phyloP scores from a whole-genome alignment of 2,329 filamentous ascomycete species.

The Ceratocystis cubensis region DNA sequence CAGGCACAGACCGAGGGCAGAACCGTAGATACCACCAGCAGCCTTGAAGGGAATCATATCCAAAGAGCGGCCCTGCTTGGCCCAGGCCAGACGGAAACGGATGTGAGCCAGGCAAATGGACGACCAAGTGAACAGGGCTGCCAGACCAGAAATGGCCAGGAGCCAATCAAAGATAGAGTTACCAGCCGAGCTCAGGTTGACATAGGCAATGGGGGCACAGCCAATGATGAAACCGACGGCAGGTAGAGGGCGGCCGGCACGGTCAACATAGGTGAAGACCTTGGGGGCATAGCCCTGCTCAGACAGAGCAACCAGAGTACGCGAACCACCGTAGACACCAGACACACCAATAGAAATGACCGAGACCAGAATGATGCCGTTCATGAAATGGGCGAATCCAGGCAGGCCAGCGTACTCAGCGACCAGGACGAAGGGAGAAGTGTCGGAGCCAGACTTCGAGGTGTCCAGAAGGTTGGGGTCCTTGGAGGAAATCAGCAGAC shows the following conservation, averaged over 20 bases:
- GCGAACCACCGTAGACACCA: slow-evolving; percentile 42
- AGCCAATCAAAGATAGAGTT: slow-evolving; percentile 50
- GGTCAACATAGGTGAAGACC: slow-evolving; percentile 42
- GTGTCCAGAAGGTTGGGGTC: slow-evolving; percentile 34
- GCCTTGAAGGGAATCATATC: slow-evolving; percentile 55
- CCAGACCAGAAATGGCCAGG: slow-evolving; percentile 49
- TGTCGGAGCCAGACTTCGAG: slow-evolving; percentile 27
- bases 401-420: slow-evolving; percentile 36
- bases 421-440: slow-evolving; percentile 41
- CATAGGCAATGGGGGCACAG: slow-evolving; percentile 37
- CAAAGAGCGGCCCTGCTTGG: slow-evolving; percentile 42
- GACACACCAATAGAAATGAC: slow-evolving; percentile 44
- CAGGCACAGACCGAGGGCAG: slow-evolving; percentile 47
- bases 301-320: slow-evolving; percentile 43
- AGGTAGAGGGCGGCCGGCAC: slow-evolving; percentile 38
- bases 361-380: slow-evolving; percentile 41
- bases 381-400: slow-evolving; percentile 41
- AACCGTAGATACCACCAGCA: slow-evolving; percentile 47
- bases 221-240: slow-evolving; percentile 36
- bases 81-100: slow-evolving; percentile 53
- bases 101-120: slow-evolving; percentile 54
- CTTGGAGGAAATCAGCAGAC: slow-evolving; percentile 34
- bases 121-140: slow-evolving; percentile 53
- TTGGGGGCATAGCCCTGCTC: slow-evolving; percentile 45
- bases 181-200: slow-evolving; percentile 36